Conservation (phyloP, 768 basidiomycete species). For the Pleurotus giganteus region DNA sequence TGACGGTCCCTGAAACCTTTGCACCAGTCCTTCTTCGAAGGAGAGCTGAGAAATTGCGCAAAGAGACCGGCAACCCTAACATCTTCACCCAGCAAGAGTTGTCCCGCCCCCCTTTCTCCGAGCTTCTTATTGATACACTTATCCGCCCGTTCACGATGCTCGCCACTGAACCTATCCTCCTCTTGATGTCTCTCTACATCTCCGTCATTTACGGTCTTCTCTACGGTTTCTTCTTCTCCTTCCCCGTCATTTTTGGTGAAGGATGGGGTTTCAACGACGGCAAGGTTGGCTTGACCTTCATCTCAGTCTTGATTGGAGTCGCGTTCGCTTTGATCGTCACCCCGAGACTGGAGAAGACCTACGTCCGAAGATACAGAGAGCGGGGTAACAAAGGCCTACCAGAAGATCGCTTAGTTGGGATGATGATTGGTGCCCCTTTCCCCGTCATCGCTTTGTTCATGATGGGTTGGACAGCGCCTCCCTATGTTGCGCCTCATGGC, state of each 20-base stretch:
- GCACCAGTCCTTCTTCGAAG: constrained; percentile 39
- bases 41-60: constrained; percentile 36
- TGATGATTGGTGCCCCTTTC: constrained; percentile 36
- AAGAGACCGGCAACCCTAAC: constrained; percentile 30
- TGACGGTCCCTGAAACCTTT: constrained; percentile 44
- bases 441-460: constrained; percentile 32
- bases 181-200: constrained; percentile 43
- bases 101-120: constrained; percentile 28
- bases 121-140: constrained; percentile 37
- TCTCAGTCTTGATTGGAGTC: constrained; percentile 37
- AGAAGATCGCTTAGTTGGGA: constrained; percentile 37
- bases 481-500: constrained; percentile 28
- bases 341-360: constrained; percentile 31
- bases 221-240: constrained; percentile 11
- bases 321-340: constrained; percentile 30
- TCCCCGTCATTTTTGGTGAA: constrained; percentile 37
- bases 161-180: constrained; percentile 42
- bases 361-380: constrained; percentile 27
- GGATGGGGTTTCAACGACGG: constrained; percentile 35
- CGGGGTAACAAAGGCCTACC: constrained; percentile 38
- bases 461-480: constrained; percentile 42
- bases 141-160: constrained; percentile 44
- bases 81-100: constrained; percentile 42
- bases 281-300: constrained; percentile 36
- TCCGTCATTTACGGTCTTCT: constrained; percentile 40